Evolutionary conservation across 1,139 yeast genomes (phyloP).

Genomic region (Saccharomycopsis hybrid): DNA sequence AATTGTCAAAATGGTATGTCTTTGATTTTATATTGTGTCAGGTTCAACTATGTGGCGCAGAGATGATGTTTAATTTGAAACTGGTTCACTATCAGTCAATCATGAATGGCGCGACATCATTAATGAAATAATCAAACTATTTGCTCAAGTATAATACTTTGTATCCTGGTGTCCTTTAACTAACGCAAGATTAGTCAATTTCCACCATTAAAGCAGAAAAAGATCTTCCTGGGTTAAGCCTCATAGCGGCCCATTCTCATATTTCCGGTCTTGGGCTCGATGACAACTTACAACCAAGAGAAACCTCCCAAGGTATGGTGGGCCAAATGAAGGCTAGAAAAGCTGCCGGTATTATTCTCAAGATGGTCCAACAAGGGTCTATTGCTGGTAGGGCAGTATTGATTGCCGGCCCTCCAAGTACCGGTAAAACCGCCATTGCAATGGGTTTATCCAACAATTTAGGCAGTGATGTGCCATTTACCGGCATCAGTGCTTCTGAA

Average conservation of each 20-base stretch:
- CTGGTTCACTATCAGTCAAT: too few species aligned
- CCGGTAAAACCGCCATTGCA: constrained; percentile 98
- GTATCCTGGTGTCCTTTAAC: too few species aligned
- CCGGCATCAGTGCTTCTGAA: constrained; percentile 92
- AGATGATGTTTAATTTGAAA: too few species aligned
- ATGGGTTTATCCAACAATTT: constrained; percentile 90
- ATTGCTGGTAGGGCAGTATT: constrained; percentile 96
- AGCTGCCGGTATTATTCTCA: constrained; percentile 91
- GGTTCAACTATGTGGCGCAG: too few species aligned
- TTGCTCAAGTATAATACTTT: too few species aligned
- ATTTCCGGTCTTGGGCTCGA: constrained; percentile 95
- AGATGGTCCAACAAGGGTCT: constrained; percentile 88
- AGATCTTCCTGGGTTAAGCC: constrained; percentile 35
- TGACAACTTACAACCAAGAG: constrained; percentile 79
- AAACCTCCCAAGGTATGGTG: constrained; percentile 87
- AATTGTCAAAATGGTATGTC: too few species aligned
- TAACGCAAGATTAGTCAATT: too few species aligned
- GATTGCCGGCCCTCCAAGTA: constrained; percentile 97
- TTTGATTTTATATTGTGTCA: too few species aligned
- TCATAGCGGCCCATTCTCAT: constrained; percentile 96
- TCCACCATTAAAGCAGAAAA: constrained; percentile 7
- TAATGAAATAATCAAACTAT: too few species aligned
- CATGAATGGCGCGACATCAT: too few species aligned
- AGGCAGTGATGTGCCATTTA: constrained; percentile 91
- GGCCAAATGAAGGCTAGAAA: constrained; percentile 93